Conservation (phyloP, 2,329 filamentous ascomycete species). For the Cordyceps tenuipes region DNA sequence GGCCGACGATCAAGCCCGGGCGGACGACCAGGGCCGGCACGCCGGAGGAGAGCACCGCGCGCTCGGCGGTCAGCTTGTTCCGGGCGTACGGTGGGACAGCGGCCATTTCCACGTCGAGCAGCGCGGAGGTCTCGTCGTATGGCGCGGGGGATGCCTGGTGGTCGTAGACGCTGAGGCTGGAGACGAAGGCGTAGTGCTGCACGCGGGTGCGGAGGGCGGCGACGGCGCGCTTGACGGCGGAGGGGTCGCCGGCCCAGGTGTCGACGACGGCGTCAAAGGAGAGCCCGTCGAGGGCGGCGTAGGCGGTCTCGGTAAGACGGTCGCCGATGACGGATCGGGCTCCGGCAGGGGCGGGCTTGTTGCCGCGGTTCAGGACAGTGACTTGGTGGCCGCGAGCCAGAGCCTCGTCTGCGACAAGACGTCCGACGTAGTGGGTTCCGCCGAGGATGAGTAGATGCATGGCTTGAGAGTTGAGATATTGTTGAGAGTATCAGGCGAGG, state of each 20-base stretch:
- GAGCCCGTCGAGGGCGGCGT: constrained; percentile 9
- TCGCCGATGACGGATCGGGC: constrained; percentile 14
- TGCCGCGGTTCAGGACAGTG: constrained; percentile 15
- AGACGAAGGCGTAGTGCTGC: constrained; percentile 16
- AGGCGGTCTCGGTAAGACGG: constrained; percentile 10
- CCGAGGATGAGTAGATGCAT: constrained; percentile 17
- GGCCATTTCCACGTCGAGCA: constrained; percentile 8
- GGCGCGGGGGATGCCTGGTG: neutral
- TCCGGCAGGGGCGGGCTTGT: constrained; percentile 9
- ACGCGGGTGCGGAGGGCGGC: constrained; percentile 13
- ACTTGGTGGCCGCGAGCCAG: constrained; percentile 13
- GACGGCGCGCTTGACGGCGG: constrained; percentile 12
- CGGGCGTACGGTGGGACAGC: neutral
- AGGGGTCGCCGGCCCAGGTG: constrained; percentile 14
- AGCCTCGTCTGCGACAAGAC: constrained; percentile 12
- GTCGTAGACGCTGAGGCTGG: constrained; percentile 14
- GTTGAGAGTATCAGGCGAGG: neutral
- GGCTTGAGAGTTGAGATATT: neutral
- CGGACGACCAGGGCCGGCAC: constrained; percentile 9
- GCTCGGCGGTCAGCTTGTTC: constrained; percentile 12
- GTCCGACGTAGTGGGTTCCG: constrained; percentile 16
- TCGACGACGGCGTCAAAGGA: constrained; percentile 16
- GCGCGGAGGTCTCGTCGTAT: constrained; percentile 10
- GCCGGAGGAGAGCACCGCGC: neutral
- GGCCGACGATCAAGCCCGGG: constrained; percentile 12